Percentiles rank a stretch among this genome's conserved stretches.
Conservation (phyloP, 2,329 filamentous ascomycete species). For the Sclerotinia subarctica region DNA sequence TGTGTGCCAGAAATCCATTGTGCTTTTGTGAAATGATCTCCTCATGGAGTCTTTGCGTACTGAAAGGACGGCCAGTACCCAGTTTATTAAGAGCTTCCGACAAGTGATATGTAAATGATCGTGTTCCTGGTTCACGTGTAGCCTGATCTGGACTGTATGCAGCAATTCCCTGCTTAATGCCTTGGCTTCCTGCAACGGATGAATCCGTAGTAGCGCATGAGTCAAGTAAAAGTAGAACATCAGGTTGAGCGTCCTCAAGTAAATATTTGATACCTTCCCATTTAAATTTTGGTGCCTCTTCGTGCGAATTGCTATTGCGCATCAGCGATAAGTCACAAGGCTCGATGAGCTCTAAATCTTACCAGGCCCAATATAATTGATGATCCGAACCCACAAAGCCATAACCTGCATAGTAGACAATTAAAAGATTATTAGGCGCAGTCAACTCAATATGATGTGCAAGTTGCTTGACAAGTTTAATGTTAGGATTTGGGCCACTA, state of each 20-base stretch:
- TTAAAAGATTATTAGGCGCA: slow-evolving; percentile 56
- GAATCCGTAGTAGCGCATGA: slow-evolving; percentile 56
- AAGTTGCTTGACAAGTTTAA: slow-evolving; percentile 60
- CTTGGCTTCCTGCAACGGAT: slow-evolving; percentile 50
- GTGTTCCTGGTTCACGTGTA: slow-evolving; percentile 45
- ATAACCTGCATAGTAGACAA: slow-evolving; percentile 63
- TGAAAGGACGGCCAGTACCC: slow-evolving; percentile 53
- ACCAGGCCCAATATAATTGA: slow-evolving; percentile 66
- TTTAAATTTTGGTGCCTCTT: slow-evolving; percentile 59
- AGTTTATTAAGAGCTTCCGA: slow-evolving; percentile 55
- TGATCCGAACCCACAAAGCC: slow-evolving; percentile 57
- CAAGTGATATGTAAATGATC: slow-evolving; percentile 57
- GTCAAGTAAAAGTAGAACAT: slow-evolving; percentile 61
- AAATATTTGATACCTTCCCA: slow-evolving; percentile 62
- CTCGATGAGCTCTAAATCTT: slow-evolving; percentile 40
- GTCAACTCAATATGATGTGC: slow-evolving; percentile 58
- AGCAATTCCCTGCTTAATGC: slow-evolving; percentile 61
- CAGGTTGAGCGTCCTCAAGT: slow-evolving; percentile 60
- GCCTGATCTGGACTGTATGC: slow-evolving; percentile 55
- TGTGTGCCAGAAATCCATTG: slow-evolving; percentile 44
- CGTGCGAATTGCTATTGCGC: slow-evolving; percentile 50
- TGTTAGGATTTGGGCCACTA: slow-evolving; percentile 54
- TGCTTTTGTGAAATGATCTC: slow-evolving; percentile 45
- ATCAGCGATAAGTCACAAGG: slow-evolving; percentile 40
- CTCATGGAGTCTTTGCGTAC: slow-evolving; percentile 54